Percentiles rank a stretch among this genome's conserved stretches.
phyloP scores from a whole-genome alignment of 176 grass and related monocot genomes.

The Cenchrus fungigraminus region DNA sequence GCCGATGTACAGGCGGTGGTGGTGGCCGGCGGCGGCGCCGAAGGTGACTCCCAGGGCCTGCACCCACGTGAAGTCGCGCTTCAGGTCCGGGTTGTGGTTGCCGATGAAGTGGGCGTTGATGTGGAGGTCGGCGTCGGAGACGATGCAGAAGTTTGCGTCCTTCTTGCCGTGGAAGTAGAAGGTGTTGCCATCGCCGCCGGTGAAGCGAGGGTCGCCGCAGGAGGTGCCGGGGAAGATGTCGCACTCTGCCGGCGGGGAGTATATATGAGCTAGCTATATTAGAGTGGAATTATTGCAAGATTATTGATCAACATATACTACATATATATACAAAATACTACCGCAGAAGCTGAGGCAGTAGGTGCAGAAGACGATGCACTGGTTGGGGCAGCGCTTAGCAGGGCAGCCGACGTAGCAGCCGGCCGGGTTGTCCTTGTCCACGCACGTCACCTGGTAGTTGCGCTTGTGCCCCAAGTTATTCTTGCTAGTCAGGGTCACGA shows the following conservation, averaged over 20 bases:
- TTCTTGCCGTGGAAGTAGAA: conserved; percentile 76
- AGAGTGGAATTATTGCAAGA: background rate
- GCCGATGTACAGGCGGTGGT: conserved; percentile 57
- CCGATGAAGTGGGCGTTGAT: conserved; percentile 73
- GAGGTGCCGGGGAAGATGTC: conserved; percentile 52
- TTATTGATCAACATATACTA: background rate
- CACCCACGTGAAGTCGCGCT: conserved; percentile 59
- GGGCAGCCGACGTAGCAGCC: conserved; percentile 50
- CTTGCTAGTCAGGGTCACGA: background rate
- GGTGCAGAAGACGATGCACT: conserved; percentile 62
- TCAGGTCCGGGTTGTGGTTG: conserved; percentile 44
- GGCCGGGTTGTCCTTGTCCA: background rate
- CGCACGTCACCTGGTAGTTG: background rate
- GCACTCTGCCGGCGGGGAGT: conserved; percentile 37
- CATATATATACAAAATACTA: background rate
- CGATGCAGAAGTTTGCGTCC: conserved; percentile 44
- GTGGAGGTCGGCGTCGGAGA: conserved; percentile 51
- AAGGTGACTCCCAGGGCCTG: conserved; percentile 21
- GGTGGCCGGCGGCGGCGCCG: background rate
- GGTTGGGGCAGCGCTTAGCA: conserved; percentile 34
- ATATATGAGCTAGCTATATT: background rate
- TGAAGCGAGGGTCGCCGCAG: conserved; percentile 75
- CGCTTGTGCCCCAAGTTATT: background rate
- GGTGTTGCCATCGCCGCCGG: conserved; percentile 69
- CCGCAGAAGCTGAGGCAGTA: conserved; percentile 59